Evolutionary conservation across 2,329 filamentous ascomycete species (phyloP), one percentile per base, ranked within the genome.

Genomic region (Fusarium haematococcum): DNA sequence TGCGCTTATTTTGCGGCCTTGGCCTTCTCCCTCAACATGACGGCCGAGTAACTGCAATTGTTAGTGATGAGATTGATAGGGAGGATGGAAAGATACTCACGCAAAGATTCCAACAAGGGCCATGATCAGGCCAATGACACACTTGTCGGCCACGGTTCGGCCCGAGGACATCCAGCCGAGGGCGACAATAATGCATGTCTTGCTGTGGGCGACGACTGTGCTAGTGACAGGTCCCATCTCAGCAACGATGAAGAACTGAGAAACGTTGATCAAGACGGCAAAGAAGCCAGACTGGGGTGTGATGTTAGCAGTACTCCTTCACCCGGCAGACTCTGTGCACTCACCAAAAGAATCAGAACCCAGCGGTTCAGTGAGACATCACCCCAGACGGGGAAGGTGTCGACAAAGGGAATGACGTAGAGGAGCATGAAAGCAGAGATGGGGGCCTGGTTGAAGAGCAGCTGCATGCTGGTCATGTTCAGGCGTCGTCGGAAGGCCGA

Each of bases 401-500:
- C 91, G 33, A 90, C 84, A 77, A 92, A 92, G 0, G 91, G 91
- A 71, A 92, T 91, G 48, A 89, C 87, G 77, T 92, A 92, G 35
- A 92, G 86, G 65, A 93, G 86, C 74, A 93, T 81, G 69, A 91
- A 86, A 4, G 89, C 88, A 30, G 90, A 90, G 5, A 92, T 84
- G 4, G 91, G 91, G 2, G 91, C 90, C 81, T 93, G 91, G 81
- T 92, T 93, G 83, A 90, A 90, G 18, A 93, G 86, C 41, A 93
- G 83, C 83, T 93, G 91, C 87, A 92, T 91, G 81, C 90, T 92
- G 74, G 87, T 89, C 84, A 93, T 90, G 71, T 91, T 87, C 27
- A 92, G 85, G 81, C 89, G 91, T 71, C 89, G 87, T 80, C 92
- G 90, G 78, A 91, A 93, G 76, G 87, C 88, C 60, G 89, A 87